Base-by-base conservation (phyloP, 805 yeast species). In the Yarrowia sp. region DNA sequence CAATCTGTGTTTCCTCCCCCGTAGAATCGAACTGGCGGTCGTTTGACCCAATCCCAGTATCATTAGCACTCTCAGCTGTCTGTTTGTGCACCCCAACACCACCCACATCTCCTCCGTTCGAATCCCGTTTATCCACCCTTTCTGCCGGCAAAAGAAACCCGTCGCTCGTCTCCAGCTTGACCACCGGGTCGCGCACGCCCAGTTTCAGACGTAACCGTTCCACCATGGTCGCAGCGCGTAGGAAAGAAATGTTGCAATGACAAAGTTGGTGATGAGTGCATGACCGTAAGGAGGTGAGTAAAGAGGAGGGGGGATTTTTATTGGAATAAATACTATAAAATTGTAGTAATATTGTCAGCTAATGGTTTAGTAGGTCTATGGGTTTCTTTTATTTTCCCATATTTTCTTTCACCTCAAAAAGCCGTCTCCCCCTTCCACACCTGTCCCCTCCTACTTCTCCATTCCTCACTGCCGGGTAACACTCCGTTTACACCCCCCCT, bases 181-280 rank as follows among this genome's bases (percentile, higher is more conserved):
- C 59, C 10, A 19, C 45, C 35, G 59, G 59, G 32, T 19, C 59
- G 3, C 14, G n/a, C 8, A 26, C 35, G 10, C 45, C 19, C 59
- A 53, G 36, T 15, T 53, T 53, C 59, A 53, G 59, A 38, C 45
- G 59, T 53, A 53, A 40, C 59, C 45, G 32, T 40, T 53, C 59
- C 59, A 53, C 59, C 59, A 53, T 53, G 58, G 26, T 32, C 45
- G 40, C 16, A 5, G 35, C 10, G 26, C n/a, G 40, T 26, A 32
- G 32, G 19, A n/a, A 12, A n/a, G 56, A 26, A 26, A 50, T 50
- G 41, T 50, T 36, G 56, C 42, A 42, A 52, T 52, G 58, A 52
- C 36, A 52, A 19, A 52, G 58, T 52, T 52, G 19, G 41, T 16
- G 43, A 8, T 11, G 42, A 3, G 41, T 36, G 12, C 5, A 36